Conservation (phyloP, 306 rosid species). For the Begonia peltatifolia region DNA sequence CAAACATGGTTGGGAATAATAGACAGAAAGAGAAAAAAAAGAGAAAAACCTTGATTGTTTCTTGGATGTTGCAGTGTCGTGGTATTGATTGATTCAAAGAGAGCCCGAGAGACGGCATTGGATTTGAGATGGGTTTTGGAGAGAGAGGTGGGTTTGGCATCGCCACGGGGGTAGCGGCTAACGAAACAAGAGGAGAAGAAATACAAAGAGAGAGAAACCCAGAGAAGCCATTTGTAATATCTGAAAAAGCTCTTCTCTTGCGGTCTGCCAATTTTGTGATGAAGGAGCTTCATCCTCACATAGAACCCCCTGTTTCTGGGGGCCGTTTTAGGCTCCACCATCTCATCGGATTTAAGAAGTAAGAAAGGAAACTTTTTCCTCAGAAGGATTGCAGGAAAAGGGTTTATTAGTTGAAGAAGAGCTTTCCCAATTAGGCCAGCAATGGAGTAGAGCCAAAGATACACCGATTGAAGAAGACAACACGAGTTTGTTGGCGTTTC, state of each 20-base stretch:
- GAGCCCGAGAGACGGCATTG: slow-evolving; percentile 28
- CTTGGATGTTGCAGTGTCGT: slow-evolving; percentile 8
- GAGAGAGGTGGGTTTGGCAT: slow-evolving; percentile 9
- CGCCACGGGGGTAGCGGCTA: slow-evolving; percentile 14
- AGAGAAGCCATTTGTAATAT: slow-evolving; percentile 71
- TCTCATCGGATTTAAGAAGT: slow-evolving; percentile 20
- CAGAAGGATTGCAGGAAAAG: slow-evolving; percentile 6
- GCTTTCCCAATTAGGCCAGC: slow-evolving; percentile 54
- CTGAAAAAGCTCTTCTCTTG: slow-evolving; percentile 41
- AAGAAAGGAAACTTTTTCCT: background rate
- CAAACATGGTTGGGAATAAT: too few relatives aligned
- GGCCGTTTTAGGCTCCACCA: slow-evolving; percentile 30
- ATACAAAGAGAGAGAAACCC: slow-evolving; percentile 64
- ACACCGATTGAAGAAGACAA: slow-evolving; percentile 21
- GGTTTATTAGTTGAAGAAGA: slow-evolving; percentile 25
- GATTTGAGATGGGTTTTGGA: slow-evolving; percentile 23
- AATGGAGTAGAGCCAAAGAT: slow-evolving; percentile 56
- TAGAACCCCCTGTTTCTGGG: slow-evolving; percentile 39
- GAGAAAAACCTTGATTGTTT: slow-evolving; percentile 16
- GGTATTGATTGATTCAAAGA: slow-evolving; percentile 25
- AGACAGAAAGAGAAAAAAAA: background rate
- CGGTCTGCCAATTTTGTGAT: slow-evolving; percentile 35
- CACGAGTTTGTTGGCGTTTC: slow-evolving; percentile 40
- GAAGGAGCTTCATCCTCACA: slow-evolving; percentile 67
- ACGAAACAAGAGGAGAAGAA: slow-evolving; percentile 66